phyloP scores from a whole-genome alignment of 805 yeast genomes.

The Metschnikowia colocasiae region DNA sequence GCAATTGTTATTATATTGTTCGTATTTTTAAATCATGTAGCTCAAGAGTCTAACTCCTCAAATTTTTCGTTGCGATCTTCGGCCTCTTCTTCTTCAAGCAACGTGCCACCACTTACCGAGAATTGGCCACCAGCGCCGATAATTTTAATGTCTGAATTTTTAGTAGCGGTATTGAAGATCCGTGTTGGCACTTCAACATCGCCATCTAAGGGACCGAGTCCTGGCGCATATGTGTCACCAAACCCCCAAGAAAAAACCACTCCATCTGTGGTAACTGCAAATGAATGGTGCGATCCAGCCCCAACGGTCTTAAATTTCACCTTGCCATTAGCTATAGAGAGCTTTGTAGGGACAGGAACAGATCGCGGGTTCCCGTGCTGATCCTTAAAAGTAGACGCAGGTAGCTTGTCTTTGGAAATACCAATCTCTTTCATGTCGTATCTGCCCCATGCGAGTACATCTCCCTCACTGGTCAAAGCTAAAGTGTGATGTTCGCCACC shows the following conservation, averaged over 20 bases:
- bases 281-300: conserved; percentile 88
- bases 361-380: conserved; percentile 77
- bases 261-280: conserved; percentile 83
- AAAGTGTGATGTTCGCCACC: conserved; percentile 96
- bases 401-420: conserved; percentile 60
- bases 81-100: conserved; percentile 48
- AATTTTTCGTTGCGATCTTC: conserved; percentile 50
- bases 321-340: conserved; percentile 34
- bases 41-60: conserved; percentile 43
- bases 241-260: conserved; percentile 95
- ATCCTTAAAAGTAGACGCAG: conserved; percentile 71
- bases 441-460: conserved; percentile 83
- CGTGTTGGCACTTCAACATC: conserved; percentile 87
- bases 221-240: conserved; percentile 95
- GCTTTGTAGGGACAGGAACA: conserved; percentile 77
- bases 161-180: conserved; percentile 91
- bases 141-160: conserved; percentile 61
- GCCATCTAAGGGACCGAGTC: conserved; percentile 86
- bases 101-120: conserved; percentile 80
- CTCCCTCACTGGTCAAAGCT: conserved; percentile 69
- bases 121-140: conserved; percentile 98
- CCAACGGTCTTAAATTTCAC: conserved; percentile 48
- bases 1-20: background rate
- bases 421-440: conserved; percentile 93
- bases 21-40: too few relatives aligned